Evolutionary conservation across 2,329 filamentous ascomycete genomes (phyloP), one percentile per base, ranked within the genome.

Genomic region (Achaetomium macrosporum): DNA sequence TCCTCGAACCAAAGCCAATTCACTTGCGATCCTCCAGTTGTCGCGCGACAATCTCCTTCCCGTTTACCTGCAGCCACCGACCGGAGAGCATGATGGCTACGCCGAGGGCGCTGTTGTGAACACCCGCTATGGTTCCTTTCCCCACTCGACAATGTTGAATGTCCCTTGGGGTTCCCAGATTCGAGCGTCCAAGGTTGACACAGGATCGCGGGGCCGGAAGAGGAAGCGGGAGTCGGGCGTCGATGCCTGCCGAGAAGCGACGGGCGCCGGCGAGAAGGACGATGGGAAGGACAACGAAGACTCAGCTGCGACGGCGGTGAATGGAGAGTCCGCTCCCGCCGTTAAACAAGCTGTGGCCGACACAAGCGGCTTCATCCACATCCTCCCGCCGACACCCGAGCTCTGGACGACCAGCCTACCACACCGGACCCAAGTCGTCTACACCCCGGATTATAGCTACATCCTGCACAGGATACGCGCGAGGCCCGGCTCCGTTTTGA

Each of bases 111-210:
- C 84, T 43, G 86, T 90, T 2, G 82, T 91, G 50, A 97, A 96
- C 71, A 99, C 92, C 1, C 84, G 91, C 42, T 99, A 96, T 65
- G 93, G 93, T 45, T 96, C 91, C 0, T 92, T 90, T 56, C 88
- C 88, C 0, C 88, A 92, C 66, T 86, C 81, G 11, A 91, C 88
- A 0, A 71, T 92, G 42, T 78, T 96, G 51, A 77, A 82, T 5
- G 76, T 90, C 50, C 87, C 88, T 40, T 97, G 92, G 92, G 93
- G 93, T 29, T 90, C 88, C 7, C 93, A 97, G 67, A 84, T 97
- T 19, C 80, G 89, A 43, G 93, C 93, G 8, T 96, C 90, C 1
- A 82, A 85, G 31, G 90, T 96, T 52, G 89, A 96, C 64, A 96
- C 91, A 0, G 90, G 91, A 12, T 93, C 90, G n/a, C 78, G 90